A percentile compares a stretch with the other conserved stretches of the same genome.
These are phyloP conservation scores for Monosporozyma yasuniensis DNA, from an alignment of 805 yeast genomes.

Conservation along the genomic window DNA sequence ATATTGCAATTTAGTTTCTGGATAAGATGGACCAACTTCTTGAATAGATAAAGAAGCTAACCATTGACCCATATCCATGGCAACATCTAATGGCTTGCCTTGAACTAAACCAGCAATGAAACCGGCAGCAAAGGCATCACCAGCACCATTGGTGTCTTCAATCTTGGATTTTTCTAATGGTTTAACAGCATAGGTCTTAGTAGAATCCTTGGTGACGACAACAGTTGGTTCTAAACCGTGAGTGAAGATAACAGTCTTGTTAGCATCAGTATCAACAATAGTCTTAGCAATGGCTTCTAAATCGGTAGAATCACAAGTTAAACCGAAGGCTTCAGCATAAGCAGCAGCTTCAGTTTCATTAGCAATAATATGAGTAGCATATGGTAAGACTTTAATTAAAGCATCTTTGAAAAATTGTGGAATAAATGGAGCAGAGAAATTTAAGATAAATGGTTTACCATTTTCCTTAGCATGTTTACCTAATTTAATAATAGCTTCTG, in stretches of 20 bases:
- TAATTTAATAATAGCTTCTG: constrained; percentile 80
- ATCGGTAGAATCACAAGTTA: constrained; percentile 41
- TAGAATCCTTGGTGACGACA: constrained; percentile 46
- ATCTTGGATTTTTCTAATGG: constrained; percentile 58
- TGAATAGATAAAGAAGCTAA: constrained; percentile 87
- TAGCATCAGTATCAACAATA: constrained; percentile 52
- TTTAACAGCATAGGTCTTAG: constrained; percentile 57
- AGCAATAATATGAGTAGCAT: constrained; percentile 85
- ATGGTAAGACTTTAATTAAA: constrained; percentile 68
- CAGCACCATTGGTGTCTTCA: constrained; percentile 96
- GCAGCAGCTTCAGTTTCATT: constrained; percentile 97
- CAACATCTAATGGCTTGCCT: constrained; percentile 51
- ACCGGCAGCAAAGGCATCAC: constrained; percentile 97
- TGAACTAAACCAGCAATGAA: constrained; percentile 81
- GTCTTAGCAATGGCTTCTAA: constrained; percentile 70
- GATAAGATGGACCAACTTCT: constrained; percentile 91
- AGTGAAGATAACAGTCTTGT: constrained; percentile 87
- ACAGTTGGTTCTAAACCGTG: constrained; percentile 92
- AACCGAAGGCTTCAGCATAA: constrained; percentile 77
- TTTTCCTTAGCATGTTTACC: constrained; percentile 87
- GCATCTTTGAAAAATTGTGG: constrained; percentile 93
- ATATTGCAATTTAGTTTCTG: constrained; percentile 30
- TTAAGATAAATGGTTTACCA: constrained; percentile 70
- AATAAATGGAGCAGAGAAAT: constrained; percentile 94
- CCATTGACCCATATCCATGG: constrained; percentile 90